Conservation (phyloP, 2,329 filamentous ascomycete genomes). For the Biscogniauxia sp. region DNA sequence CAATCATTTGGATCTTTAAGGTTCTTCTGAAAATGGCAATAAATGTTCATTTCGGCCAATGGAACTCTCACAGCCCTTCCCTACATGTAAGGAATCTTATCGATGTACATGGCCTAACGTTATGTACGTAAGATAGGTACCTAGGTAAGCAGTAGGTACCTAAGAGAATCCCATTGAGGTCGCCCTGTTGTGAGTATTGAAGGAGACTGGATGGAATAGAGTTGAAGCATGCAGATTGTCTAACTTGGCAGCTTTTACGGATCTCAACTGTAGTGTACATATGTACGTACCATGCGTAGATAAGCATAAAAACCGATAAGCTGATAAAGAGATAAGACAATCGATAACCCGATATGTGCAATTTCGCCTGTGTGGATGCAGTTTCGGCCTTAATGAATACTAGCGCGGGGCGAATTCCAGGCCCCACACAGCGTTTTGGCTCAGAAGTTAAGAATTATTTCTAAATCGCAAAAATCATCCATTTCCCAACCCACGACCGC, state of each 20-base stretch:
- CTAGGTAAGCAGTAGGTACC: too few relatives aligned
- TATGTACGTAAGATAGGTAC: too few relatives aligned
- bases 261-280: too few relatives aligned
- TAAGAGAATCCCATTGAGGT: too few relatives aligned
- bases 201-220: not conserved
- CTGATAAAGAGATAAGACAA: not conserved
- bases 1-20: too few relatives aligned
- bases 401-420: constrained; percentile 4
- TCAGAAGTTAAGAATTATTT: constrained; percentile 25
- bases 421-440: constrained; percentile 21
- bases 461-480: constrained; percentile 25
- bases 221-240: too few relatives aligned
- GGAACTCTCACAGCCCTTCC: not conserved
- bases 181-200: too few relatives aligned
- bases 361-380: not conserved
- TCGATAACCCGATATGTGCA: not conserved
- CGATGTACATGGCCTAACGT: not conserved
- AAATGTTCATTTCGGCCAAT: not conserved
- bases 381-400: too few relatives aligned
- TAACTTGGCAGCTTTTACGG: not conserved
- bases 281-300: too few relatives aligned
- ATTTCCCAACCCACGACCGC: not conserved
- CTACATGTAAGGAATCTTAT: too few relatives aligned
- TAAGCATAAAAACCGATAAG: too few relatives aligned
- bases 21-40: not conserved